Conservation (phyloP, 306 rosid species). For the Malus domestica region ASM211411v1 NC_041793.1:2056501-2057000, state of each 20-base stretch:
- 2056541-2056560: constrained; percentile 29
- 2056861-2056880: constrained; percentile 43
- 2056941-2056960: neutral
- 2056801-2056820: constrained; percentile 88
- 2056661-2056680: constrained; percentile 66
- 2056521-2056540: constrained; percentile 42
- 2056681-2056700: constrained; percentile 49
- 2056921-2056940: neutral
- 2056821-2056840: constrained; percentile 47
- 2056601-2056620: constrained; percentile 61
- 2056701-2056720: constrained; percentile 75
- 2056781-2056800: constrained; percentile 58
- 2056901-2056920: neutral
- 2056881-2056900: constrained; percentile 6
- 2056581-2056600: constrained; percentile 48
- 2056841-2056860: constrained; percentile 47
- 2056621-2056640: constrained; percentile 45
- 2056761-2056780: constrained; percentile 78
- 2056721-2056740: constrained; percentile 53
- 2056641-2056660: constrained; percentile 59
- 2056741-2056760: constrained; percentile 52
- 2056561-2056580: constrained; percentile 83
- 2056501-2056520: constrained; percentile 39
- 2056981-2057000: constrained; percentile 71
- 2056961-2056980: constrained; percentile 37